phyloP scores from a whole-genome alignment of 2,329 filamentous ascomycete species.

The Aureobasidium sp. region DNA sequence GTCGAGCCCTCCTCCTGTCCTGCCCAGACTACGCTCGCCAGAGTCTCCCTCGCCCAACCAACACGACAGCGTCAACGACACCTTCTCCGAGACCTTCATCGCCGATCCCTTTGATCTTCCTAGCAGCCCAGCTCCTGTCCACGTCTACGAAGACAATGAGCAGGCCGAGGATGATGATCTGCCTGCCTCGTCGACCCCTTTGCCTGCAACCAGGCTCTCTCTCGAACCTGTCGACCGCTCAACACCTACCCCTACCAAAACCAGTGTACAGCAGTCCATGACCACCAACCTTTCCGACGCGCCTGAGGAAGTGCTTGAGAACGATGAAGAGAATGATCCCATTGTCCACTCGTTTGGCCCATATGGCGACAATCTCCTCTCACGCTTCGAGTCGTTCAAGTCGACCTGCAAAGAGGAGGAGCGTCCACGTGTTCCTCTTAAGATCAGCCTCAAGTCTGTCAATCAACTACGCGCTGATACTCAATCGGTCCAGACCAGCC shows the following conservation, averaged over 20 bases:
- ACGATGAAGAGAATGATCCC: slow-evolving; percentile 90
- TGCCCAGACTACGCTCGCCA: slow-evolving; percentile 60
- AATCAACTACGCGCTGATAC: background rate
- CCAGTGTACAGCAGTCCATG: background rate
- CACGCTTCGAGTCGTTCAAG: slow-evolving; percentile 69
- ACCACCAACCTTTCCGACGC: slow-evolving; percentile 20
- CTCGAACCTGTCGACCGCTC: background rate
- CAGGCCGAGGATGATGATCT: slow-evolving; percentile 41
- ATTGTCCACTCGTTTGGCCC: slow-evolving; percentile 87
- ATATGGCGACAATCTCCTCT: slow-evolving; percentile 77
- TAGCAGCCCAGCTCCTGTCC: slow-evolving; percentile 43
- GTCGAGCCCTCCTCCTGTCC: slow-evolving; percentile 56
- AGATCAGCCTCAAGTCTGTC: slow-evolving; percentile 22
- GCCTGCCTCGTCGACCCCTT: slow-evolving; percentile 13
- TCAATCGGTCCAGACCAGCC: slow-evolving; percentile 19
- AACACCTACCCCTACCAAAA: slow-evolving; percentile 1
- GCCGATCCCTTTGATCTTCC: slow-evolving; percentile 33
- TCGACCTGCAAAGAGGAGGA: slow-evolving; percentile 52
- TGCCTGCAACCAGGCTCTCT: slow-evolving; percentile 2
- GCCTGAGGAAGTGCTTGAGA: slow-evolving; percentile 61
- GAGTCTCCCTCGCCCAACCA: slow-evolving; percentile 59
- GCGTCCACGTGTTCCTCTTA: slow-evolving; percentile 29
- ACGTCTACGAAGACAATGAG: slow-evolving; percentile 66
- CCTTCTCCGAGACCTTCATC: slow-evolving; percentile 32
- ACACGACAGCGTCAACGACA: slow-evolving; percentile 31